Conservation (phyloP, 176 grass and related monocot genomes). For the Triticum dicoccoides region DNA sequence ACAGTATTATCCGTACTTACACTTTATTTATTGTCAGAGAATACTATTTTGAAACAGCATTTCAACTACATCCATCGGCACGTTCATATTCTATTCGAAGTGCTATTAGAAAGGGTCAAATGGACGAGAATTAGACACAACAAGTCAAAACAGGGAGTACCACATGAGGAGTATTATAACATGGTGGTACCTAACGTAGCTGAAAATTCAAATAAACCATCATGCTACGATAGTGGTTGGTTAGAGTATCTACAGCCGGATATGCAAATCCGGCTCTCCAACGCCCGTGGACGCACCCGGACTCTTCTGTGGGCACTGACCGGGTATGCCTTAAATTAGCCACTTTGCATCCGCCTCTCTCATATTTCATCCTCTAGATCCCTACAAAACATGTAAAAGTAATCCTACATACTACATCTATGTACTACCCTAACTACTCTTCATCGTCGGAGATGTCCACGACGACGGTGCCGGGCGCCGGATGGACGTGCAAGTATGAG, state of each 20-base stretch:
- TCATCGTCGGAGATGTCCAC: too few species aligned
- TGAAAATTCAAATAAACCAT: constrained; percentile 31
- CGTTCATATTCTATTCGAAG: background rate
- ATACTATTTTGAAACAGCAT: background rate
- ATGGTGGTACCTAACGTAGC: background rate
- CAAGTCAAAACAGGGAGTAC: constrained; percentile 31
- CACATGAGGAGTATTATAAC: constrained; percentile 28
- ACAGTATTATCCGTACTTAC: background rate
- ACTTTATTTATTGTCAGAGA: constrained; percentile 3
- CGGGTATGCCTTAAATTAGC: too few species aligned
- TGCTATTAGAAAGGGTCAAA: background rate
- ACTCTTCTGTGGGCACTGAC: too few species aligned
- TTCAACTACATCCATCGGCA: background rate
- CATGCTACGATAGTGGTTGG: constrained; percentile 29
- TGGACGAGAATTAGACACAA: constrained; percentile 1
- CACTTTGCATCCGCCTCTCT: too few species aligned
- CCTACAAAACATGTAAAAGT: too few species aligned
- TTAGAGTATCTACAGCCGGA: background rate
- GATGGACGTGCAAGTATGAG: too few species aligned
- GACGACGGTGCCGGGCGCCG: too few species aligned
- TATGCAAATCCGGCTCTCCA: too few species aligned
- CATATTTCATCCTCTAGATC: too few species aligned
- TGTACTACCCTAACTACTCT: too few species aligned
- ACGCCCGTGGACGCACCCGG: too few species aligned
- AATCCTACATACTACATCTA: too few species aligned